Evolutionary conservation across 192 early-diverging fungal genomes (phyloP).

Genomic region (Rhizoclosmatium globosum): DNA sequence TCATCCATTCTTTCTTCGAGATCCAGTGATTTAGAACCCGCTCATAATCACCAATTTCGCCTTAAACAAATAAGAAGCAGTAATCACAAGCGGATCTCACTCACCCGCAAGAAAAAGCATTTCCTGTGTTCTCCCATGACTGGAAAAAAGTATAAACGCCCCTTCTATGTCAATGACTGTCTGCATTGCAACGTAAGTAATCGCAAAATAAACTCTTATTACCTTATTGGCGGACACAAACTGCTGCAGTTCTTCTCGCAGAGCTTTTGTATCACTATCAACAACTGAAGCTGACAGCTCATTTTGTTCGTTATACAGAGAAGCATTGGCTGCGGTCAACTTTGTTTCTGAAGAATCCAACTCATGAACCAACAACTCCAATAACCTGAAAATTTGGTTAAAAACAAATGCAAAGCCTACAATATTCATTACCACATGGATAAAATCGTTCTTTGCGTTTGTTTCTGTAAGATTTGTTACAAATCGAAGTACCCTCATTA

Average conservation of each 20-base stretch:
- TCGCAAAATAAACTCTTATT: too few relatives aligned
- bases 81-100: too few relatives aligned
- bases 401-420: background rate
- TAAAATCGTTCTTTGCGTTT: slow-evolving; percentile 34
- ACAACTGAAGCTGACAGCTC: background rate
- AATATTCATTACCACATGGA: slow-evolving; percentile 30
- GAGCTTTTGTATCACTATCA: slow-evolving; percentile 56
- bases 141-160: slow-evolving; percentile 81
- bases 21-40: slow-evolving; percentile 87
- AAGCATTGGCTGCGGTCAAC: slow-evolving; percentile 5
- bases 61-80: slow-evolving; percentile 47
- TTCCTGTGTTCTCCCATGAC: slow-evolving; percentile 85
- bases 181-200: slow-evolving; percentile 11
- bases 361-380: slow-evolving; percentile 35
- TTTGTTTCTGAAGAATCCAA: slow-evolving; percentile 31
- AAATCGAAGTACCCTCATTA: slow-evolving; percentile 71
- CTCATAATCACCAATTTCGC: slow-evolving; percentile 87
- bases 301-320: background rate
- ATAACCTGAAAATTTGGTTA: slow-evolving; percentile 6
- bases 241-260: slow-evolving; percentile 75
- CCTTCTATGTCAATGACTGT: slow-evolving; percentile 60
- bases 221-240: slow-evolving; percentile 78
- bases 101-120: slow-evolving; percentile 56
- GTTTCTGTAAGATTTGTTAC: slow-evolving; percentile 4
- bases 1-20: slow-evolving; percentile 74